Base-by-base conservation (phyloP, 768 basidiomycete species). In the Trametes coccinea region DNA sequence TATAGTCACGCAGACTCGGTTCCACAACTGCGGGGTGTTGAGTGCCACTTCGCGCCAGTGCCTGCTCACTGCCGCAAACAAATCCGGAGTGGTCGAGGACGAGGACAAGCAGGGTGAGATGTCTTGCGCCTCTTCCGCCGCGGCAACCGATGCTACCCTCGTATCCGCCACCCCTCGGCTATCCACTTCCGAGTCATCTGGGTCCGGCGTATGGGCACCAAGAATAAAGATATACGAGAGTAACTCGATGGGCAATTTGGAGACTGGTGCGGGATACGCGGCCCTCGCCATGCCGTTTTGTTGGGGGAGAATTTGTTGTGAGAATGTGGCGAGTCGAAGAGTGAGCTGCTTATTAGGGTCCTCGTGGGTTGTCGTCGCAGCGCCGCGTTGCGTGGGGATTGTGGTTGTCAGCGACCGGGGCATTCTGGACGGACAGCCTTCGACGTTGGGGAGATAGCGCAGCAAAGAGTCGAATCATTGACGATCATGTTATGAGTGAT, bases 191-290 rank as follows among this genome's bases (percentile, higher is more conserved):
- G 4, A 2, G 37, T 68, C 65, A 6, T 70, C 69, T 34, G 61
- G 61, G 17, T 71, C 67, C 13, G 66, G 62, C 46, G 72, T 67
- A 58, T 80, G 78, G 1, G 77, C 76, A n/a, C 75, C 79, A 50
- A 86, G 74, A 13, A 72, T 64, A 67, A 88, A 85, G 60, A 88
- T 81, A 53, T 82, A 78, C 0, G 84, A 79, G 31, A 87, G 76
- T 5, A 86, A 76, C 71, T 87, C 85, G 37, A 80, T 77, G 7
- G 86, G 85, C 29, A 87, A 79, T 27, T 62, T 70, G 64, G 74
- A 41, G 47, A 65, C 60, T 4, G 59, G 61, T 9, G 64, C 37
- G 5, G 46, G 48, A 29, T 22, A 45, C 16, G 40, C 33, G 34
- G 47, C 41, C 11, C 39, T 29, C 4, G 49, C 49, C 55, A 56